These are phyloP conservation scores for Exophiala sideris DNA, from an alignment of 2,329 filamentous ascomycete genomes.

Conservation along the genomic window DNA sequence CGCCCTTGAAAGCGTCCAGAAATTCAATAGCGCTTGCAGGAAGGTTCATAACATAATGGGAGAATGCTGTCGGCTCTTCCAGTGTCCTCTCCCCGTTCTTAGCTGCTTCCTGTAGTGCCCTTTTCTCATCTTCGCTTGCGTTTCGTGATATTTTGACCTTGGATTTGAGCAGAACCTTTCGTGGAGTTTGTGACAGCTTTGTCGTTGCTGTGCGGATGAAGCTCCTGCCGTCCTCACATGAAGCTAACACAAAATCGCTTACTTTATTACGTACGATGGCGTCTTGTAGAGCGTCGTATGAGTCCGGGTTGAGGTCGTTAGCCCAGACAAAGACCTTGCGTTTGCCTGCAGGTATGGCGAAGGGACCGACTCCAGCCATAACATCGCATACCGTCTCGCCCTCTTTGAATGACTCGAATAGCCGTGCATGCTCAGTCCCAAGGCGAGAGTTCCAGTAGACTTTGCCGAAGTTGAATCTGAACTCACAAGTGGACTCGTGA, in stretches of 20 bases:
- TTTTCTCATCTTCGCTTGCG: slow-evolving; percentile 31
- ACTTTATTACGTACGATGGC: slow-evolving; percentile 79
- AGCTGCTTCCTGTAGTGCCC: slow-evolving; percentile 20
- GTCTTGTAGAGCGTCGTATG: slow-evolving; percentile 67
- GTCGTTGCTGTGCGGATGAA: slow-evolving; percentile 74
- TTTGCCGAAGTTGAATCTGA: slow-evolving; percentile 88
- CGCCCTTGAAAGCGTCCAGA: slow-evolving; percentile 69
- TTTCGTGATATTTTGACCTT: slow-evolving; percentile 37
- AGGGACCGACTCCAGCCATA: slow-evolving; percentile 96
- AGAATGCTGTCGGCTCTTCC: slow-evolving; percentile 67
- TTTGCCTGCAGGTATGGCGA: slow-evolving; percentile 86
- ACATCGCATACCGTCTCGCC: slow-evolving; percentile 92
- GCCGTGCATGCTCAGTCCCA: slow-evolving; percentile 79
- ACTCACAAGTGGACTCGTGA: slow-evolving; percentile 78
- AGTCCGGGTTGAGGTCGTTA: slow-evolving; percentile 94
- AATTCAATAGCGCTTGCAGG: slow-evolving; percentile 87
- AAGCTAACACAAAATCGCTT: slow-evolving; percentile 67
- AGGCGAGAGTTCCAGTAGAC: slow-evolving; percentile 98
- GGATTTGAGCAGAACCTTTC: slow-evolving; percentile 51
- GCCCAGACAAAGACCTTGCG: slow-evolving; percentile 91
- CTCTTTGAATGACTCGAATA: slow-evolving; percentile 71
- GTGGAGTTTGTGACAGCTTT: slow-evolving; percentile 48
- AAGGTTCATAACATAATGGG: slow-evolving; percentile 98
- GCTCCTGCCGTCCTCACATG: slow-evolving; percentile 74
- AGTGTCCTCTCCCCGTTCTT: slow-evolving; percentile 32